Percentiles rank a stretch among this genome's conserved stretches.
phyloP scores from a whole-genome alignment of 805 yeast species.

The Priceomyces haplophilus region DNA sequence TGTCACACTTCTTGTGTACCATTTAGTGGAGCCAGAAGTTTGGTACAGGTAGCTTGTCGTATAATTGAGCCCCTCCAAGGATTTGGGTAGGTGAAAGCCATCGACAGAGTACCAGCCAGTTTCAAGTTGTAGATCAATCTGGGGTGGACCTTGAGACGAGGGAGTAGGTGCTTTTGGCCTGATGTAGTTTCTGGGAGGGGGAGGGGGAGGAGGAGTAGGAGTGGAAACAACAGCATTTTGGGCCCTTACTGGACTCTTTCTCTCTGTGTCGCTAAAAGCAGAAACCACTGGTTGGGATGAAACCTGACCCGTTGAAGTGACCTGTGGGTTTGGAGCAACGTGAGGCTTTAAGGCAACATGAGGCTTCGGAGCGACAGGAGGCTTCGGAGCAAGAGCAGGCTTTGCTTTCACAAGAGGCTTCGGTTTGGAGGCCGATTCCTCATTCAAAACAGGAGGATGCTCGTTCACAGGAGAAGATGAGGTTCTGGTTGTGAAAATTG shows the following conservation, averaged over 20 bases:
- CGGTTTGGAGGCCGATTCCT: constrained; percentile 7
- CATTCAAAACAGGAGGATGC: too few relatives aligned
- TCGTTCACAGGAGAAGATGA: not conserved
- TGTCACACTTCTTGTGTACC: constrained; percentile 25
- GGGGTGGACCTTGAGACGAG: constrained; percentile 26
- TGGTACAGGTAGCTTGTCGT: constrained; percentile 17
- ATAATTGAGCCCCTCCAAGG: constrained; percentile 36
- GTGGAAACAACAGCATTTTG: constrained; percentile 1
- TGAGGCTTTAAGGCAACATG: constrained; percentile 7
- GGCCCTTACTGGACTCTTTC: not conserved
- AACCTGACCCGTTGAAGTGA: not conserved
- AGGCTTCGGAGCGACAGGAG: constrained; percentile 1
- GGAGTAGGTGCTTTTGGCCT: constrained; percentile 11
- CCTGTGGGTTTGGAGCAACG: constrained; percentile 6
- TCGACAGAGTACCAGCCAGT: constrained; percentile 46
- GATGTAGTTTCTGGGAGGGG: constrained; percentile 26
- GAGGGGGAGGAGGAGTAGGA: constrained; percentile 26
- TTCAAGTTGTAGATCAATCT: constrained; percentile 40
- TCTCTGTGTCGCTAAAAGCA: too few relatives aligned
- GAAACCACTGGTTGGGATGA: not conserved
- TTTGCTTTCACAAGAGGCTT: constrained; percentile 11
- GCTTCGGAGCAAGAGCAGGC: constrained; percentile 9
- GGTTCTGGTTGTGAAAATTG: not conserved
- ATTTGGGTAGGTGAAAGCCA: constrained; percentile 31
- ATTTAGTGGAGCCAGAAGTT: constrained; percentile 12